These are phyloP conservation scores for Xylaria sp. DNA, from an alignment of 2,329 filamentous ascomycete genomes.

Conservation along the genomic window DNA sequence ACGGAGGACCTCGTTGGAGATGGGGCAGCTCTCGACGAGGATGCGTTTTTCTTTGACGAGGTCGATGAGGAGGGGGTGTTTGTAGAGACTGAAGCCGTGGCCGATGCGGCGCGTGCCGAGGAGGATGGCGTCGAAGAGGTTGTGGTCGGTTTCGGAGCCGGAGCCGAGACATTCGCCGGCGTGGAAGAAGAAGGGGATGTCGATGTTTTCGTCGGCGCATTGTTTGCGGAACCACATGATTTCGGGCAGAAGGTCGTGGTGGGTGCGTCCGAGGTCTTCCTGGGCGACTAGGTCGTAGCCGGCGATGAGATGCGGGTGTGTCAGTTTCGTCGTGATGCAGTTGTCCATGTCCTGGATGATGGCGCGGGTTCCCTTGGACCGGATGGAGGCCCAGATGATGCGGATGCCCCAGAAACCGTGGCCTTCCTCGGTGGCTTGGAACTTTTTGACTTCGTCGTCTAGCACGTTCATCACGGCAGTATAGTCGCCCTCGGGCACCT, in stretches of 20 bases:
- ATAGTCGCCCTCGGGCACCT: conserved; percentile 62
- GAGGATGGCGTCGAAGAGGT: conserved; percentile 83
- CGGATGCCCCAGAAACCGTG: conserved; percentile 77
- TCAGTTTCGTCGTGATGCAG: conserved; percentile 76
- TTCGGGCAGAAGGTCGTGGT: conserved; percentile 73
- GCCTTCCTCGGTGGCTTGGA: conserved; percentile 66
- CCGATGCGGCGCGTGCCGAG: conserved; percentile 85
- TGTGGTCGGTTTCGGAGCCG: conserved; percentile 68
- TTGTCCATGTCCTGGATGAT: conserved; percentile 80
- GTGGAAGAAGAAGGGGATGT: conserved; percentile 94
- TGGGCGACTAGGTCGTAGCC: conserved; percentile 89
- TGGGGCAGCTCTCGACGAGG: conserved; percentile 82
- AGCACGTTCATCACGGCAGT: conserved; percentile 66
- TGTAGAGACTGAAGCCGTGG: conserved; percentile 82
- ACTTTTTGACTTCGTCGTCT: conserved; percentile 70
- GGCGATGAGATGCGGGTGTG: conserved; percentile 71
- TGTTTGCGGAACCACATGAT: conserved; percentile 91
- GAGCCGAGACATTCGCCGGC: conserved; percentile 83
- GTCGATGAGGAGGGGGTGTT: conserved; percentile 83
- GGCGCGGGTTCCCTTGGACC: conserved; percentile 55
- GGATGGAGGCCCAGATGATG: conserved; percentile 77
- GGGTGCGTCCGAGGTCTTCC: conserved; percentile 71
- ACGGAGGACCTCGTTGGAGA: conserved; percentile 81
- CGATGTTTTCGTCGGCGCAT: conserved; percentile 69
- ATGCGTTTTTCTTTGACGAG: conserved; percentile 86